Evolutionary conservation across 306 rosid species (phyloP).

Genomic region (Ormosia emarginata): DNA sequence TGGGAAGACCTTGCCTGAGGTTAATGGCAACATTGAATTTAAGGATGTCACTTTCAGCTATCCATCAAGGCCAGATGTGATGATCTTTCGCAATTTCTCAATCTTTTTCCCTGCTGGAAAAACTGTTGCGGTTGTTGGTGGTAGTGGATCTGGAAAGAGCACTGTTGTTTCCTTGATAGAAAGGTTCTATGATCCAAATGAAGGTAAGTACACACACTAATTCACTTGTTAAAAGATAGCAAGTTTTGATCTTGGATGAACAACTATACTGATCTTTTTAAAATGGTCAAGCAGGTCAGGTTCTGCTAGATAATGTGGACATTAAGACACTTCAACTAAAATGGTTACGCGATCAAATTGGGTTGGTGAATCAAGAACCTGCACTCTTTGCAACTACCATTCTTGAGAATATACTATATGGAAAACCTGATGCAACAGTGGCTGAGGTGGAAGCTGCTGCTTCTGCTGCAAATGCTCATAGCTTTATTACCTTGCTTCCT

Average conservation of each 20-base stretch:
- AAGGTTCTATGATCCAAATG: constrained; percentile 95
- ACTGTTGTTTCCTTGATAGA: constrained; percentile 95
- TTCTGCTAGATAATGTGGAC: constrained; percentile 79
- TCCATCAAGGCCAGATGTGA: constrained; percentile 90
- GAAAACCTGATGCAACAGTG: constrained; percentile 81
- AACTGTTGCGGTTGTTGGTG: constrained; percentile 94
- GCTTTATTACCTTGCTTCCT: constrained; percentile 88
- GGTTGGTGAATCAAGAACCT: constrained; percentile 97
- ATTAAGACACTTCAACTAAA: constrained; percentile 74
- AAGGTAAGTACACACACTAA: constrained; percentile 44
- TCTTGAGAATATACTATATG: constrained; percentile 88
- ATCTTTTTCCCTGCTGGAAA: constrained; percentile 95
- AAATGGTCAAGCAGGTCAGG: constrained; percentile 63
- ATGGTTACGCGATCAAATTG: constrained; percentile 96
- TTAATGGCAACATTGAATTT: constrained; percentile 82
- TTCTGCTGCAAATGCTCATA: constrained; percentile 94
- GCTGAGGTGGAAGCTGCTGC: constrained; percentile 92
- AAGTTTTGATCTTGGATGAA: not conserved
- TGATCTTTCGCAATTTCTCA: constrained; percentile 74
- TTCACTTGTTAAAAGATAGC: not conserved
- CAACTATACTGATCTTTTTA: not conserved
- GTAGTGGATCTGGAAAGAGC: constrained; percentile 97
- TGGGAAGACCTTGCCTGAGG: constrained; percentile 69
- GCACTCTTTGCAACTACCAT: constrained; percentile 97
- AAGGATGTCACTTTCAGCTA: constrained; percentile 90